A percentile compares a stretch with the other conserved stretches of the same genome.
These are phyloP conservation scores for Mantamonas sphyraenae DNA, from an alignment of 78 protist genomes.

Conservation along the genomic window DNA sequence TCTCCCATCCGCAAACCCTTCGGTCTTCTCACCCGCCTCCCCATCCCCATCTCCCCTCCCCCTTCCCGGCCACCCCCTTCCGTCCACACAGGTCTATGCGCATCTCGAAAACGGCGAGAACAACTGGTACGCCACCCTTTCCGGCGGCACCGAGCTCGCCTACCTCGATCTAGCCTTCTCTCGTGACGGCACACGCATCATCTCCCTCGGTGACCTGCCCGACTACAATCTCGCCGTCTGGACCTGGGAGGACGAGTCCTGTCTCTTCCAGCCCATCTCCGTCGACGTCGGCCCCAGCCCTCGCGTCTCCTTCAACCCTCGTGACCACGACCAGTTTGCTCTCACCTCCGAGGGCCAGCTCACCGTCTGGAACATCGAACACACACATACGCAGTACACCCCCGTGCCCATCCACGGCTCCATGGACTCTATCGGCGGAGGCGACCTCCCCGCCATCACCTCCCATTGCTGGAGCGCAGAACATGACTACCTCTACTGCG, in stretches of 20 bases:
- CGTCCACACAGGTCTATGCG: too few relatives aligned
- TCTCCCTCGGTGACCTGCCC: not conserved
- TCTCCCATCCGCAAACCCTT: too few relatives aligned
- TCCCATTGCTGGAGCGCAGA: too few relatives aligned
- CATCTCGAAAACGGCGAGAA: too few relatives aligned
- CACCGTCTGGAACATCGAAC: not conserved
- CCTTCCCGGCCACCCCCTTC: too few relatives aligned
- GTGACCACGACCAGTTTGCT: not conserved
- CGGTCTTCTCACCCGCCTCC: too few relatives aligned
- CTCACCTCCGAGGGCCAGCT: not conserved
- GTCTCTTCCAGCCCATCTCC: not conserved
- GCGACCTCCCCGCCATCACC: too few relatives aligned
- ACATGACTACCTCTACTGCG: too few relatives aligned
- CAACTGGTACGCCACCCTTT: not conserved
- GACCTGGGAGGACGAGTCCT: not conserved
- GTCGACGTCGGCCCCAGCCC: not conserved
- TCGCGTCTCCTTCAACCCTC: slow-evolving; percentile 5
- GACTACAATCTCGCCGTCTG: not conserved
- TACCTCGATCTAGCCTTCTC: not conserved
- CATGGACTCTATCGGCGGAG: too few relatives aligned
- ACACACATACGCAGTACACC: too few relatives aligned
- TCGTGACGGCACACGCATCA: slow-evolving; percentile 3
- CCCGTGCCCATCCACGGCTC: too few relatives aligned
- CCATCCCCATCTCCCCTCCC: too few relatives aligned
- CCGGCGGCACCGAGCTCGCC: not conserved